These are phyloP conservation scores for Cordyceps cateniannulata DNA, from an alignment of 2,329 filamentous ascomycete species.

Conservation along the genomic window DNA sequence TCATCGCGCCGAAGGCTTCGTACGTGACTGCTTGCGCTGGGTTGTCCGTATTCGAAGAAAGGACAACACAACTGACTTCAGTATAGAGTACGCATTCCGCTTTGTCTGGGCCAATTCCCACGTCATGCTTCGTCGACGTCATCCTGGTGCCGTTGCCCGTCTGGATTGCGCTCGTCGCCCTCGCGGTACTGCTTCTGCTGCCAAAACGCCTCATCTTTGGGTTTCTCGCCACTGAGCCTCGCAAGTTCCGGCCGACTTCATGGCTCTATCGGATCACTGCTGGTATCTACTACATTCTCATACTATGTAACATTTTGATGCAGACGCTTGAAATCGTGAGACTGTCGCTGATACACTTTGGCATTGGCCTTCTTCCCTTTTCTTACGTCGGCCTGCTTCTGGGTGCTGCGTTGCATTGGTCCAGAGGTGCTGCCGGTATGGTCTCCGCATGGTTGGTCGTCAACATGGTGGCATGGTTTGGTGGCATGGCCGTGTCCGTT, in stretches of 20 bases:
- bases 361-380: constrained; percentile 10
- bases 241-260: neutral
- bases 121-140: constrained; percentile 11
- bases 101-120: neutral
- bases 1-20: constrained; percentile 8
- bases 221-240: neutral
- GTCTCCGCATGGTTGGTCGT: neutral
- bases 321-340: constrained; percentile 10
- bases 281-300: constrained; percentile 4
- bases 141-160: constrained; percentile 9
- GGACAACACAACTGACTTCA: neutral
- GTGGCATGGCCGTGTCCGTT: neutral
- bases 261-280: neutral
- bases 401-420: neutral
- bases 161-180: constrained; percentile 4
- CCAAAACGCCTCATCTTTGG: neutral
- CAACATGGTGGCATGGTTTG: constrained; percentile 10
- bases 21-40: neutral
- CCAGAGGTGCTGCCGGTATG: neutral
- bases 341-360: constrained; percentile 1
- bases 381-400: constrained; percentile 3
- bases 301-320: constrained; percentile 4
- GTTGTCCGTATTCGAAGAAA: too few species aligned
- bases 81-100: neutral
- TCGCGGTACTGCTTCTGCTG: neutral